These are phyloP conservation scores for Arthroderma uncinatum DNA, from an alignment of 2,329 filamentous ascomycete species.

Conservation along the genomic window DNA sequence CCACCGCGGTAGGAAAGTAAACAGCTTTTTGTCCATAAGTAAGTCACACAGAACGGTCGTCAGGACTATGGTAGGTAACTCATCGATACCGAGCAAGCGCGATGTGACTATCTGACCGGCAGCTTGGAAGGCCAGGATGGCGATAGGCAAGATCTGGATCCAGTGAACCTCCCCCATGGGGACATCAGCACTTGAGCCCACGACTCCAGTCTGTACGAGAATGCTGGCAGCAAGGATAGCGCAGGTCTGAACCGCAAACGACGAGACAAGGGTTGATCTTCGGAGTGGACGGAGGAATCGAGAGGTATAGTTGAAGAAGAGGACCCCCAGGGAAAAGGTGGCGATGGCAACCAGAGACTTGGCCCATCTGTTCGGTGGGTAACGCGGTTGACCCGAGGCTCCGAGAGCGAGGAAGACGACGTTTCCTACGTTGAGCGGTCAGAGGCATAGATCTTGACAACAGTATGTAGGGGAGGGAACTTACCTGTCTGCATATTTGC, in stretches of 20 bases:
- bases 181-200: constrained; percentile 23
- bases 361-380: constrained; percentile 32
- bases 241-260: constrained; percentile 30
- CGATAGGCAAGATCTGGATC: constrained; percentile 30
- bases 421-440: constrained; percentile 26
- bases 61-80: constrained; percentile 34
- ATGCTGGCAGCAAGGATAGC: constrained; percentile 26
- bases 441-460: background rate
- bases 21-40: constrained; percentile 26
- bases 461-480: background rate
- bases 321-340: constrained; percentile 29
- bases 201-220: constrained; percentile 26
- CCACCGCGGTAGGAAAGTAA: constrained; percentile 14
- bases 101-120: constrained; percentile 32
- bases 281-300: constrained; percentile 25
- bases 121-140: constrained; percentile 32
- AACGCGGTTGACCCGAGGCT: constrained; percentile 30
- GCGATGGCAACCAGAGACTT: constrained; percentile 34
- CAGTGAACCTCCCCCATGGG: constrained; percentile 25
- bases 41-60: constrained; percentile 33
- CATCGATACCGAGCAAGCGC: constrained; percentile 27
- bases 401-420: constrained; percentile 36
- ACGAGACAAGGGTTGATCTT: constrained; percentile 30
- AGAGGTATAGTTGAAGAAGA: constrained; percentile 31
- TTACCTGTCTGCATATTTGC: constrained; percentile 17